Evolutionary conservation across 352 stramenopile genomes (phyloP), one percentile per base, ranked within the genome.

Genomic region (Phytophthora sp.): DNA sequence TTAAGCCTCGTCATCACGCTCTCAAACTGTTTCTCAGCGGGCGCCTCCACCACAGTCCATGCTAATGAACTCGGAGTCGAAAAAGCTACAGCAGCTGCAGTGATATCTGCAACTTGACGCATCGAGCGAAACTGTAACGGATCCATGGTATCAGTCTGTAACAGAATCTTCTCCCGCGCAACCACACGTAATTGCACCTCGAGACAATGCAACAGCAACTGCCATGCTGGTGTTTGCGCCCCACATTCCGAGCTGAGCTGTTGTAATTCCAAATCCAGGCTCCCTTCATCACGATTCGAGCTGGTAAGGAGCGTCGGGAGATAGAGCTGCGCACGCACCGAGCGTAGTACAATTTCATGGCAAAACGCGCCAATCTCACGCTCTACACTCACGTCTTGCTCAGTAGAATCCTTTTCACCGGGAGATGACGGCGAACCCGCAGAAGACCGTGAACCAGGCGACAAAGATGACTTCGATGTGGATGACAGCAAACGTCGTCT

Each of bases 121-220:
- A 92, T 75, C n/a, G 84, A 90, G 27, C 80, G 71, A 16, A 88
- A 49, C 39, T 86, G 78, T 26, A 80, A 70, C 4, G 72, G 57
- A 46, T 90, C 80, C 4, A 87, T 52, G 2, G 27, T 52, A 16
- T 76, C 57, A 0, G 52, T 77, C n/a, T 58, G 54, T 18, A 76
- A 62, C 42, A 84, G 24, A 7, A 60, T 72, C 30, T 77, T 77
- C 56, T 89, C 80, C 24, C 68, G 63, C 13, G 72, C 69, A 3
- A 82, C 75, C 13, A 93, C 71, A 4, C 74, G 66, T 21, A 93
- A 29, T 45, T 90, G 78, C n/a, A 90, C 67, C 47, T 86, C 76
- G 5, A 91, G 56, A 16, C 71, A 84, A 16, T 86, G 84, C 35
- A 84, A 47, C 8, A 91, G 62, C n/a, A 90, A 24, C 35, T 89